Evolutionary conservation across 2,329 filamentous ascomycete species (phyloP), one percentile per base, ranked within the genome.

Genomic region (Xylariaceae sp.): DNA sequence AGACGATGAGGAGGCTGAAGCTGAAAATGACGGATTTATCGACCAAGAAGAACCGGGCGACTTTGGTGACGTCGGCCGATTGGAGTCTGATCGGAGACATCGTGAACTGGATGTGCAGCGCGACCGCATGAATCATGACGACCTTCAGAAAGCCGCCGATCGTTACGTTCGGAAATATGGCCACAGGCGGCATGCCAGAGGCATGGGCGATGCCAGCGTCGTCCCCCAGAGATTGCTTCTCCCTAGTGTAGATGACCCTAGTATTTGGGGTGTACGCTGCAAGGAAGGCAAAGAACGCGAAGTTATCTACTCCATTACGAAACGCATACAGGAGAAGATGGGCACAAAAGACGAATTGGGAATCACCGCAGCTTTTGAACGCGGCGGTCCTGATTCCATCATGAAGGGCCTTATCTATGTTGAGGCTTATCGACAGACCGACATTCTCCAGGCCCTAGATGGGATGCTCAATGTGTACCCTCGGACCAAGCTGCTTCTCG

Each of bases 331-430:
- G 72, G 92, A 97, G 70, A 84, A 88, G 45, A 76, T 83, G 53
- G 86, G 85, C 34, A 90, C 89, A 18, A 90, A 92, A 68, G 88
- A 93, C 62, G 88, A 92, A 53, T 78, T 96, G 23, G 85, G 86
- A 64, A 93, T 99, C 66, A 93, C 90, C 54, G 90, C 91, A 0
- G 93, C 90, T 1, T 97, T 99, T 70, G 93, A 97, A 75, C 88
- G 94, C 62, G 91, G 89, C 59, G 85, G 84, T 11, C 82, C 87
- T 45, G 85, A 88, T 51, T 87, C 85, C 15, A 83, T 86, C 66
- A 97, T 97, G 90, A 88, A 90, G 72, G 94, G 94, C 34, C 95
- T 93, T 73, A 86, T 99, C 72, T 99, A 99, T 73, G 88, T 97
- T 44, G 94, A 99, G 75, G 93, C 94, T 10, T 85, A 88, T 67